A percentile compares a stretch with the other conserved stretches of the same genome.
Conservation (phyloP, 306 rosid genomes). For the Cicer yamashitae region DNA sequence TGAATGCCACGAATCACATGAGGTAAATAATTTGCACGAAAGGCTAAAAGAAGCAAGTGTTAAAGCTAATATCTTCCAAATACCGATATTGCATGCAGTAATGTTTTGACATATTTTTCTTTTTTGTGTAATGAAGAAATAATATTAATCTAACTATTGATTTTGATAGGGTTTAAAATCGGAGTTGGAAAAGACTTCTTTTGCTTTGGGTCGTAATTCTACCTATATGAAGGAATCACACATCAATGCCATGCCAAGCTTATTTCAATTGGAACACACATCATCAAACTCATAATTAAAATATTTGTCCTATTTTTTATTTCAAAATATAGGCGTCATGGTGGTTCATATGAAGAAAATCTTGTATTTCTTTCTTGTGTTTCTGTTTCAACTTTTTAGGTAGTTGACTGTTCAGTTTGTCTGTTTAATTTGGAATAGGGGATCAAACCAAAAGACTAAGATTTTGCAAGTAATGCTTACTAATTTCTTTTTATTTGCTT, state of each 20-base stretch:
- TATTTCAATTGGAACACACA: not conserved
- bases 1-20: conserved; percentile 96
- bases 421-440: conserved; percentile 99
- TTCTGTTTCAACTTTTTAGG: conserved; percentile 52
- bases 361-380: conserved; percentile 31
- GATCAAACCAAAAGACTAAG: conserved; percentile 96
- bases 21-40: conserved; percentile 97
- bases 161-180: conserved; percentile 84
- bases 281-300: no score
- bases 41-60: conserved; percentile 91
- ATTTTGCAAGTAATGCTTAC: conserved; percentile 79
- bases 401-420: conserved; percentile 96
- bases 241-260: conserved; percentile 93
- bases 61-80: conserved; percentile 1
- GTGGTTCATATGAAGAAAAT: no score
- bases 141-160: conserved; percentile 33
- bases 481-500: conserved; percentile 32
- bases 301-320: no score
- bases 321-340: no score
- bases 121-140: not conserved
- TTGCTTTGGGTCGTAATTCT: conserved; percentile 91
- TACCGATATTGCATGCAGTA: not conserved
- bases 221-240: conserved; percentile 81
- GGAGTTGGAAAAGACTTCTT: conserved; percentile 89
- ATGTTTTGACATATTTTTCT: not conserved